phyloP scores from a whole-genome alignment of 345 rosid species.

The Salix caprea region DNA sequence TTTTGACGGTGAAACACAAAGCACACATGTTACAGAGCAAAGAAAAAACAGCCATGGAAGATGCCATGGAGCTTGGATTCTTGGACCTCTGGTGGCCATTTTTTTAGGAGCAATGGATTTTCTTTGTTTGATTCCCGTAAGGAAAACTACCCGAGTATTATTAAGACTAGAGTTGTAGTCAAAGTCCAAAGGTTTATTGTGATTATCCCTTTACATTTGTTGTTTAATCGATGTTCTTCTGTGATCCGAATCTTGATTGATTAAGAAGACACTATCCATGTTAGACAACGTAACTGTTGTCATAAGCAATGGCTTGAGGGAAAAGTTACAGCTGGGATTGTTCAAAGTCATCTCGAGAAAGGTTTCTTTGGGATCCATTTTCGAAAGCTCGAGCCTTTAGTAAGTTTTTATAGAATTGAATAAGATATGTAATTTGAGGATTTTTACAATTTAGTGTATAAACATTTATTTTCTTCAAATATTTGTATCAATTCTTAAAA shows the following conservation, averaged over 20 bases:
- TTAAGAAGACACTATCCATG: neutral
- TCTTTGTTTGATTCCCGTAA: no score
- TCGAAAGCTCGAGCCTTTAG: neutral
- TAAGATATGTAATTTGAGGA: no score
- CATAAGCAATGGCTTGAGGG: neutral
- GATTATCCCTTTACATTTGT: neutral
- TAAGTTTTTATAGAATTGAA: neutral
- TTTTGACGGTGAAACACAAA: neutral
- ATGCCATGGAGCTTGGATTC: neutral
- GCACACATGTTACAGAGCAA: neutral
- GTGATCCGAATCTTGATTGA: neutral
- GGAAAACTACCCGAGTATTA: neutral
- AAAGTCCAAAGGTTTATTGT: neutral
- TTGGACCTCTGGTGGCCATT: neutral
- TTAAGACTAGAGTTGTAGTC: neutral
- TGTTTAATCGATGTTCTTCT: neutral
- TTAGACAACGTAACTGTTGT: neutral
- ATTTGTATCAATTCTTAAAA: no score
- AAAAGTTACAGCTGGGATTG: neutral
- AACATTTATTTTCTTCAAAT: no score
- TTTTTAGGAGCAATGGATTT: neutral
- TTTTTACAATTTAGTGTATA: no score
- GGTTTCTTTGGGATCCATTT: neutral
- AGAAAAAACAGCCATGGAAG: slow-evolving; percentile 1
- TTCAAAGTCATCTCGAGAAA: neutral